A percentile compares a stretch with the other conserved stretches of the same genome.
Conservation (phyloP, 1,284 basidiomycete genomes). For the Ganoderma resinaceum region DNA sequence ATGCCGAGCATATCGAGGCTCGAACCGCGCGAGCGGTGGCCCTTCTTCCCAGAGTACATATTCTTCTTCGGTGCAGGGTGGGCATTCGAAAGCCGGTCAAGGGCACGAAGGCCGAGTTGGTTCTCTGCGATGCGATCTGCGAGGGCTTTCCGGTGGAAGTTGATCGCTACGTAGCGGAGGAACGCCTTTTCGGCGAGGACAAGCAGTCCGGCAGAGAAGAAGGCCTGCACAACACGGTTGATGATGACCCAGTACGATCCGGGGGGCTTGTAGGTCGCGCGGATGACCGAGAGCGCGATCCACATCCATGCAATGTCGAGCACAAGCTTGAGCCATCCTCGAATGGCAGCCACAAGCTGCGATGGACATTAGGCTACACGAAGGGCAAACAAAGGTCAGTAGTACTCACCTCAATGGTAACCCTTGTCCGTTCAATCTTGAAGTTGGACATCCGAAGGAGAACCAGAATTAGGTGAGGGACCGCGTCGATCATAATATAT, state of each 20-base stretch:
- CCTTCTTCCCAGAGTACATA: conserved; percentile 42
- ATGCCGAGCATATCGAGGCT: conserved; percentile 32
- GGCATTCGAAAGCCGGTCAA: conserved; percentile 74
- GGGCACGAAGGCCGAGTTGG: conserved; percentile 67
- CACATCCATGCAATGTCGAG: conserved; percentile 74
- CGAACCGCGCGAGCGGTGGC: conserved; percentile 43
- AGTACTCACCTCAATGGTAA: conserved; percentile 65
- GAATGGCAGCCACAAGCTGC: conserved; percentile 74
- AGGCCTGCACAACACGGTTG: conserved; percentile 57
- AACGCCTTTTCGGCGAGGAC: conserved; percentile 75
- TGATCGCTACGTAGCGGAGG: conserved; percentile 78
- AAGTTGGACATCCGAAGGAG: conserved; percentile 63
- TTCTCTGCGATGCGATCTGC: conserved; percentile 78
- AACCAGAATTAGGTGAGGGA: conserved; percentile 64
- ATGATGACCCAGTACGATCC: conserved; percentile 72
- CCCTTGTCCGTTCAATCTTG: conserved; percentile 68
- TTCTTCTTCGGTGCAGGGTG: conserved; percentile 47
- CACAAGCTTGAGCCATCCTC: conserved; percentile 71
- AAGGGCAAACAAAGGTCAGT: background rate
- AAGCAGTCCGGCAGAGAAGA: conserved; percentile 69
- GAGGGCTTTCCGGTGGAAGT: conserved; percentile 77
- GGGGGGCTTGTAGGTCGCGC: conserved; percentile 61
- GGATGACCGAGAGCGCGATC: conserved; percentile 71
- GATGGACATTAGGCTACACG: background rate
- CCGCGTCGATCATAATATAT: conserved; percentile 67